Evolutionary conservation across 306 rosid genomes (phyloP).

Genomic region (Cucurbita maxima): DNA sequence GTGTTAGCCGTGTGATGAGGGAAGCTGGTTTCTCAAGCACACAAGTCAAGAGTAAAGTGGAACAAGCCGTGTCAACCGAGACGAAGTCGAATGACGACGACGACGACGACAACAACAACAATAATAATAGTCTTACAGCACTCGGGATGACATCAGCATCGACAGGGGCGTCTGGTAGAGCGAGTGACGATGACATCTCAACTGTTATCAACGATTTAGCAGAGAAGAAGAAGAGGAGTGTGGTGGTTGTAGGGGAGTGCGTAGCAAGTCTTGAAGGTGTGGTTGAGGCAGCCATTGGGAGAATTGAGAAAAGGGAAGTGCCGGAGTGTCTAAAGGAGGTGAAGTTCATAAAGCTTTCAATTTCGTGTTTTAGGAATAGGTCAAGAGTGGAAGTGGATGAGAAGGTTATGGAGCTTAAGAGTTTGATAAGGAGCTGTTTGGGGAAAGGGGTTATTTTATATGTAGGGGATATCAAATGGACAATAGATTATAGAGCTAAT

Average conservation of each 20-base stretch:
- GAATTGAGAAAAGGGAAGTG: constrained; percentile 51
- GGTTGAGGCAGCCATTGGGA: constrained; percentile 49
- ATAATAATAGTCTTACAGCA: constrained; percentile 7
- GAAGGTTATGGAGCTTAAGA: constrained; percentile 48
- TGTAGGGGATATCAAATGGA: constrained; percentile 79
- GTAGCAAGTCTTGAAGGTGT: constrained; percentile 39
- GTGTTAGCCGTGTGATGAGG: constrained; percentile 89
- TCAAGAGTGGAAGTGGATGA: constrained; percentile 62
- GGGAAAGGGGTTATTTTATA: constrained; percentile 61
- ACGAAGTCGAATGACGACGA: neutral
- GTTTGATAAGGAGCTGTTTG: constrained; percentile 14
- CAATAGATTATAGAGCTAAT: constrained; percentile 30
- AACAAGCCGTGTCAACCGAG: constrained; percentile 68
- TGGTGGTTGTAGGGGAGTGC: constrained; percentile 86
- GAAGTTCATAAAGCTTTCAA: constrained; percentile 34
- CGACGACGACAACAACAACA: neutral
- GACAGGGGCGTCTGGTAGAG: constrained; percentile 10
- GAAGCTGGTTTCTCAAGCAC: constrained; percentile 83
- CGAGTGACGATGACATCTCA: constrained; percentile 41
- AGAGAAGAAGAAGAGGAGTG: constrained; percentile 33
- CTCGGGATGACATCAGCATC: too few relatives aligned
- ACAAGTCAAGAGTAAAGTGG: constrained; percentile 80
- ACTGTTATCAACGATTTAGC: constrained; percentile 39
- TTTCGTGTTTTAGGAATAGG: constrained; percentile 27
- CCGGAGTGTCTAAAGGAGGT: constrained; percentile 48